These are phyloP conservation scores for Plasmodium knowlesi DNA, from an alignment of 169 alveolate species.

Conservation along the genomic window DNA sequence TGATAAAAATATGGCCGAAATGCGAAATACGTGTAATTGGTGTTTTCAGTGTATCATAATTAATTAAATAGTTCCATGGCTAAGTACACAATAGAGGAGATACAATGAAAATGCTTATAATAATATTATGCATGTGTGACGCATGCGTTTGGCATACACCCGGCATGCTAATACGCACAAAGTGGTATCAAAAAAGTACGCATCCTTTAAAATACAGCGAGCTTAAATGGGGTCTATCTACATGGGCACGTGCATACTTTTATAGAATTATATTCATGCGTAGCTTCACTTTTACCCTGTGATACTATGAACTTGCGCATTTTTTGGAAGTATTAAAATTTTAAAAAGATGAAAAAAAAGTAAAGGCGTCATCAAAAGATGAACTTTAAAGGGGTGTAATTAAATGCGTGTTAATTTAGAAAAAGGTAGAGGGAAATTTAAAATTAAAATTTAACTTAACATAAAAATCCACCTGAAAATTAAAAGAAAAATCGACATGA, in stretches of 20 bases:
- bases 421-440: neutral
- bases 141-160: neutral
- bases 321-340: neutral
- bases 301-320: neutral
- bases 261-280: neutral
- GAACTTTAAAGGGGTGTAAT: neutral
- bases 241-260: neutral
- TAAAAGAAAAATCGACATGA: neutral
- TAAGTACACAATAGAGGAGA: neutral
- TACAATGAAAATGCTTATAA: neutral
- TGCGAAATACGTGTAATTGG: neutral
- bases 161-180: neutral
- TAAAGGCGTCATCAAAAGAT: neutral
- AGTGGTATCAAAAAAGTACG: neutral
- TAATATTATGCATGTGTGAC: neutral
- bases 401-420: neutral
- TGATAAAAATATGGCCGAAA: neutral
- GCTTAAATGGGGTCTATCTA: conserved; percentile 3
- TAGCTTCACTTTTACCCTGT: neutral
- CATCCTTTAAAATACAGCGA: neutral
- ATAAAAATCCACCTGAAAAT: conserved; percentile 1
- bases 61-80: neutral
- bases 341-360: neutral
- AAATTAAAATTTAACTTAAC: neutral
- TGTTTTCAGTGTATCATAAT: neutral